phyloP scores from a whole-genome alignment of 306 rosid genomes.

The Notholithocarpus densiflorus region DNA sequence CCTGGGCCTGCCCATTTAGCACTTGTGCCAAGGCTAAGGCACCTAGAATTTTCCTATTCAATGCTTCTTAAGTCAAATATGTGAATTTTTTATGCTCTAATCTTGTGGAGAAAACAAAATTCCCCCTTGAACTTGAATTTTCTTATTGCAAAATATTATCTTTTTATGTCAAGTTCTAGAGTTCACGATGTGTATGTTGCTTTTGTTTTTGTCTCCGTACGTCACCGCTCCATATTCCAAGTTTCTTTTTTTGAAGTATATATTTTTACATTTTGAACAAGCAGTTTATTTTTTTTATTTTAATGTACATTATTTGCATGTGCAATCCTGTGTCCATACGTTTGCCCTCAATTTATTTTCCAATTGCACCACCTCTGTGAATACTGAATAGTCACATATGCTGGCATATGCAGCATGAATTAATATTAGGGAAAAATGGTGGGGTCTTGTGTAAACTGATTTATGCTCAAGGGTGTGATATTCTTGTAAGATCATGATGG shows the following conservation, averaged over 20 bases:
- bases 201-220: background rate
- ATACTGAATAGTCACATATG: no score
- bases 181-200: background rate
- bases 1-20: background rate
- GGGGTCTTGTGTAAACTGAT: background rate
- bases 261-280: no score
- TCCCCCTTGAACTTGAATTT: background rate
- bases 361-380: no score
- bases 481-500: slow-evolving; percentile 7
- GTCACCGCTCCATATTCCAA: background rate
- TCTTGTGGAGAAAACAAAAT: background rate
- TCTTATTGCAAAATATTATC: background rate
- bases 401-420: no score
- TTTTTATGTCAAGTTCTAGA: background rate
- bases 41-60: background rate
- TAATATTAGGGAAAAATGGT: no score
- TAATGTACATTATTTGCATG: no score
- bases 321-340: no score
- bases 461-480: background rate
- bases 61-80: background rate
- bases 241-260: no score
- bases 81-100: background rate
- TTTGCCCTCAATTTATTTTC: no score
- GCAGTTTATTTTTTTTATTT: no score
- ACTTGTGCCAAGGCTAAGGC: background rate